Evolutionary conservation across 2,329 filamentous ascomycete species (phyloP).

Genomic region (Cordyceps cicadae): DNA sequence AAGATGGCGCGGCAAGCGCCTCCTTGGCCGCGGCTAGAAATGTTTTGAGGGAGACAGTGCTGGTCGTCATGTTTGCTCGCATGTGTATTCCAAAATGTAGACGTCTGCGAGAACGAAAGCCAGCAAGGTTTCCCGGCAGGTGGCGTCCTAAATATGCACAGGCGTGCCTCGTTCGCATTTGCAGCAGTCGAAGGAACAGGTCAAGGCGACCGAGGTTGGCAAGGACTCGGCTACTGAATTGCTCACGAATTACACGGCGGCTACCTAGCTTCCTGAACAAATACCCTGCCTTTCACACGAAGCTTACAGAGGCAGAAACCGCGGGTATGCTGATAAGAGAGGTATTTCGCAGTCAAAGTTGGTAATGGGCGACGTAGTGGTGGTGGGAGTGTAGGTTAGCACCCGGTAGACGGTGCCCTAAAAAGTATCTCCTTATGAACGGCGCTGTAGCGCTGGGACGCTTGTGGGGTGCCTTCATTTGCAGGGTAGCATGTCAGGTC

Average conservation of each 20-base stretch:
- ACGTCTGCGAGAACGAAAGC: background rate
- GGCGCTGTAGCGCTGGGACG: background rate
- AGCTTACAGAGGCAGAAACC: background rate
- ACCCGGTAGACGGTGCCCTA: too few species aligned
- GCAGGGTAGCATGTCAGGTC: background rate
- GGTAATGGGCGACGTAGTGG: too few species aligned
- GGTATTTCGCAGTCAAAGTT: too few species aligned
- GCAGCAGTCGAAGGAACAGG: background rate
- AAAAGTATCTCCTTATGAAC: background rate
- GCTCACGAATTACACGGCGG: background rate
- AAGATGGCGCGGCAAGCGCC: conserved; percentile 35
- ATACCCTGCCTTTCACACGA: background rate
- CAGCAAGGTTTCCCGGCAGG: background rate
- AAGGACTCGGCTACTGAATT: conserved; percentile 1
- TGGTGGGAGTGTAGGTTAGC: too few species aligned
- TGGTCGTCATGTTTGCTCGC: conserved; percentile 19
- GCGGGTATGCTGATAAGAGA: too few species aligned
- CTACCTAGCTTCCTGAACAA: background rate
- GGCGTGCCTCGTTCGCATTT: background rate
- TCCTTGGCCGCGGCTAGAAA: conserved; percentile 45
- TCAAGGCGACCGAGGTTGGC: background rate
- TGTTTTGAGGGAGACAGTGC: conserved; percentile 33
- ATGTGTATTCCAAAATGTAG: background rate
- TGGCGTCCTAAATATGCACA: background rate
- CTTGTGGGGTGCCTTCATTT: background rate